Evolutionary conservation across 441 rosid genomes (phyloP), one percentile per base, ranked within the genome.

Genomic region (Jatropha podagrica): DNA sequence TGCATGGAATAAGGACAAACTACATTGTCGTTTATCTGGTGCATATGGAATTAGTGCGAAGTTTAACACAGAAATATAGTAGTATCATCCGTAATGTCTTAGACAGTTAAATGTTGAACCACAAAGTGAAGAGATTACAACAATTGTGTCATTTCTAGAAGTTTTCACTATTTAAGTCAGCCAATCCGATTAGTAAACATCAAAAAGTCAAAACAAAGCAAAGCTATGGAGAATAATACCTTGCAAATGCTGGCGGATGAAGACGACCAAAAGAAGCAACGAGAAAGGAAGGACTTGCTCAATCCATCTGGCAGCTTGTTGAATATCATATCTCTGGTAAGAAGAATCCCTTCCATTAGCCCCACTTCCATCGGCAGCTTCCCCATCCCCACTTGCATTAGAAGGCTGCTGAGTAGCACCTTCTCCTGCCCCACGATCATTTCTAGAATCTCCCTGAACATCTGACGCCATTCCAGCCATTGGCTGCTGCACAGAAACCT

Each of bases 171-270:
- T 59, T 61, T 3, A 48, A 20, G 17, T 63, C 46, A 27, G 3
- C 17, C 55, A 62, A 51, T 62, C 55, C 49, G 7, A 64, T 27
- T 20, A 9, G 11, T 11, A 13, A 44, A 9, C 27, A 44, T 44
- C 12, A 13, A 44, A 14, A 26, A 23, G 23, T 23, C 23, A 23
- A n/a, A 44, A 0, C 1, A 40, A 49, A 61, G 4, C 5, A 73
- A 54, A 65, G 64, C 38, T 3, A 46, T 10, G 14, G 54, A 64
- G 10, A 32, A 70, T 14, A 23, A 70, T 78, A 91, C 96, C 96
- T 88, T 89, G 96, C 80, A 91, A 85, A 85, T 91, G 96, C 81
- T 89, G 96, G 71, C 96, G 90, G 70, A 91, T 91, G 81, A 91
- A 91, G 73, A 89, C 92, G 44, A 91, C 90, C 85, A 91, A 74